These are phyloP conservation scores for Ophiostoma novo-ulmi DNA, from an alignment of 2,329 filamentous ascomycete species.

Conservation along the genomic window DNA sequence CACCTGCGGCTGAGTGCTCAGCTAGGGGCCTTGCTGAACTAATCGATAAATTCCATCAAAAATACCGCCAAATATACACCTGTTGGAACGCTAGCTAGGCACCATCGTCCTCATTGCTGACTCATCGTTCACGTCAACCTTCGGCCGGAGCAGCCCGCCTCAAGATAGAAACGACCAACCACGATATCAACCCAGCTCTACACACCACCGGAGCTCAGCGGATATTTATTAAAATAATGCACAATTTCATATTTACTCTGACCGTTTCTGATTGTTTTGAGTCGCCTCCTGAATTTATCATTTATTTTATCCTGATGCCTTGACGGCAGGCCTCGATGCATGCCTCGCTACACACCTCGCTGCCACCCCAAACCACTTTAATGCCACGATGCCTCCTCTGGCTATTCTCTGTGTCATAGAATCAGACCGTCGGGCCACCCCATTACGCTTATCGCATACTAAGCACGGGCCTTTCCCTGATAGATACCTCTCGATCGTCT, in stretches of 20 bases:
- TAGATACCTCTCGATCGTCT: not conserved
- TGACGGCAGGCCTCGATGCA: not conserved
- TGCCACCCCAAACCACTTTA: too few species aligned
- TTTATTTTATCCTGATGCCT: not conserved
- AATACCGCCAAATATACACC: not conserved
- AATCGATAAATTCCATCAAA: not conserved
- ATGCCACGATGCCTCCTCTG: not conserved
- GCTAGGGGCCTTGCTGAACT: not conserved
- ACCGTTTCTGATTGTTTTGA: not conserved
- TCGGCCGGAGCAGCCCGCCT: constrained; percentile 26
- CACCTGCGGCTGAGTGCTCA: not conserved
- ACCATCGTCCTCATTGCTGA: not conserved
- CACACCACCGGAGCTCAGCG: constrained; percentile 17
- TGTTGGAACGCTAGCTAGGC: not conserved
- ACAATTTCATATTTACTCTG: not conserved
- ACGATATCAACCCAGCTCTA: constrained; percentile 3
- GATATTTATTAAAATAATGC: not conserved
- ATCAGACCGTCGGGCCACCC: not conserved
- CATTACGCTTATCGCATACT: constrained; percentile 7
- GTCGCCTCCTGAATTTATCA: not conserved
- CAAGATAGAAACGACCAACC: constrained; percentile 13
- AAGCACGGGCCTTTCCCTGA: not conserved
- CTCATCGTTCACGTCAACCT: not conserved
- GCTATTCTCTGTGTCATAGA: constrained; percentile 16
- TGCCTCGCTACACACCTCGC: too few species aligned